Base-by-base conservation (phyloP, 352 stramenopile species). In the Phytophthora macrochlamydospora region DNA sequence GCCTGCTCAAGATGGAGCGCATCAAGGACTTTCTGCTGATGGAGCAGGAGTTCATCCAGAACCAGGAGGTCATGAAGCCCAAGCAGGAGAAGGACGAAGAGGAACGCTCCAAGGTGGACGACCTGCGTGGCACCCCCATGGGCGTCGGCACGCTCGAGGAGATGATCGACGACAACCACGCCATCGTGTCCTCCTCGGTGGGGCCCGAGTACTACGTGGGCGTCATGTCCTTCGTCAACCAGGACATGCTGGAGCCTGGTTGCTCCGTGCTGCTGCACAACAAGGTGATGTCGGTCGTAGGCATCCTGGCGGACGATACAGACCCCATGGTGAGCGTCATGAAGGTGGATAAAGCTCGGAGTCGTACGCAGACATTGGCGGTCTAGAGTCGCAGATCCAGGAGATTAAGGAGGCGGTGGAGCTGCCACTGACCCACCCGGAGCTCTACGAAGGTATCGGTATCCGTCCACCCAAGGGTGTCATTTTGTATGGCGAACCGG, bases 111-210 rank as follows among this genome's bases (percentile, higher is more conserved):
- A 99, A 99, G 79, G 92, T 99, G 52, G 98, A 99, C 65, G 98
- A 99, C 62, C 85, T 99, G 46, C 94, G 98, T 31, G 98, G 98
- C 54, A 98, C 92, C 37, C 98, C 98, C 46, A 97, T 99, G 80
- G 93, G 91, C 44, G 97, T 99, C 32, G 98, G 98, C 52, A 99
- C 94, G 38, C 84, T 99, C 7, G 98, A 99, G 75, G 98, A 99
- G 83, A 98, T 99, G 80, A 99, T 99, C 71, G 98, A 99, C 81
- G 98, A 99, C 79, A 99, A 99, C 81, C 98, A 99, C 81, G 97
- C 97, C 30, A 99, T 99, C 75, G 98, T 99, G 32, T 98, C 92
- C 35, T 98, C 94, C 11, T 98, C 85, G 33, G 97, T 99, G 35
- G 98, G 98, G 0, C 97, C 98, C 2, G 98, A 99, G 79, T 99